Evolutionary conservation across 2,329 filamentous ascomycete species (phyloP).

Genomic region (Pseudogymnoascus pannorum): DNA sequence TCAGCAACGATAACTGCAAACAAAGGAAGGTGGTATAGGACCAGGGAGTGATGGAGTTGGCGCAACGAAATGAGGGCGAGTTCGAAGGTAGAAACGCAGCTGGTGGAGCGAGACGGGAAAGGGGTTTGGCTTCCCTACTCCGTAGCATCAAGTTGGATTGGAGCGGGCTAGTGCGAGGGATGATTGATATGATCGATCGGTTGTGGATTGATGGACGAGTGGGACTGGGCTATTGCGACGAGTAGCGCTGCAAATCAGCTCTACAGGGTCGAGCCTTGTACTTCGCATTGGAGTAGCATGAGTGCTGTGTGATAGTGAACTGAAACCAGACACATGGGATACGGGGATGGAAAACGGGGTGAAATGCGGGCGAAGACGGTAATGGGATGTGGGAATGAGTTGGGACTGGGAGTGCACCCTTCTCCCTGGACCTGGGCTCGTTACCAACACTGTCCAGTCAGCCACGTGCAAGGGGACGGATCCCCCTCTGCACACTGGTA

Average conservation of each 20-base stretch:
- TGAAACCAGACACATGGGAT: not conserved
- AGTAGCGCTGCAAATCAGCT: not conserved
- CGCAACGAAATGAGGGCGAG: not conserved
- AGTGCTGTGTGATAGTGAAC: not conserved
- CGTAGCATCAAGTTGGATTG: not conserved
- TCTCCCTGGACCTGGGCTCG: not conserved
- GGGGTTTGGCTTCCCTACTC: not conserved
- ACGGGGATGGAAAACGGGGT: no score
- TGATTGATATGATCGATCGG: not conserved
- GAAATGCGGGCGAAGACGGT: not conserved
- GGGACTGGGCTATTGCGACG: not conserved
- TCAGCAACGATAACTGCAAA: not conserved
- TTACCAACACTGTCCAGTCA: not conserved
- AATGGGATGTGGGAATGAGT: not conserved
- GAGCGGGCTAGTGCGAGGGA: not conserved
- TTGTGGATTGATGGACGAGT: not conserved
- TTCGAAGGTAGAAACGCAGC: not conserved
- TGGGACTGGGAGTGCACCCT: not conserved
- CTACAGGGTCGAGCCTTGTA: not conserved
- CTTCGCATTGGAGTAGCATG: not conserved
- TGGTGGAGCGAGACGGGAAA: not conserved
- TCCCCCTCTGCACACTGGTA: not conserved
- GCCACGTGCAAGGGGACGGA: not conserved
- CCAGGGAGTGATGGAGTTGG: not conserved
- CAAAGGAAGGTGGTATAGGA: not conserved